These are phyloP conservation scores for Ajuga reptans DNA, from an alignment of 305 asterid species.

Conservation along the genomic window DNA sequence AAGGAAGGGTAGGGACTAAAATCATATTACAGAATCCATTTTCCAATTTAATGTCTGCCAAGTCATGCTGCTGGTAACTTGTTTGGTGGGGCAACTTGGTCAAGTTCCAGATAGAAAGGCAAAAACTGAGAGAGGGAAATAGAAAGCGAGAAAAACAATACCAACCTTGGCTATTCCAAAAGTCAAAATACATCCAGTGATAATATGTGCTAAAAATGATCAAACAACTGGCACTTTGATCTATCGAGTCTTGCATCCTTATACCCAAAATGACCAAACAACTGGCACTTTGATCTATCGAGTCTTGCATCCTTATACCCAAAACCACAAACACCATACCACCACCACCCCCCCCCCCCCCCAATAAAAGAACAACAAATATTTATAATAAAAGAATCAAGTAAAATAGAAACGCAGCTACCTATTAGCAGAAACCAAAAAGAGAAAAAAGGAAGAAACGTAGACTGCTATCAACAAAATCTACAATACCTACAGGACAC, in stretches of 20 bases:
- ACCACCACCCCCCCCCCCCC: too few species aligned
- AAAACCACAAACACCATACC: not conserved
- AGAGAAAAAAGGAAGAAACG: not conserved
- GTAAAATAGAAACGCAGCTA: too few species aligned
- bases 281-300: not conserved
- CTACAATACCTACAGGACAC: not conserved
- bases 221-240: not conserved
- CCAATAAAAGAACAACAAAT: too few species aligned
- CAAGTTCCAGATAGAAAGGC: not conserved
- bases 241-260: not conserved
- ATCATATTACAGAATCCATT: not conserved
- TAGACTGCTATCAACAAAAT: not conserved
- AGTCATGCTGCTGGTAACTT: not conserved
- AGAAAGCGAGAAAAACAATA: not conserved
- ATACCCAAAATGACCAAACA: not conserved
- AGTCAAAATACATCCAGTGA: not conserved
- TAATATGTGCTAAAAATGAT: not conserved
- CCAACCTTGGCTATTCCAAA: not conserved
- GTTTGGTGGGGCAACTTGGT: not conserved
- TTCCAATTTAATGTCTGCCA: too few species aligned
- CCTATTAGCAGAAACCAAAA: not conserved
- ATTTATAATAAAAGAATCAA: too few species aligned
- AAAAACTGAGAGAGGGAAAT: not conserved
- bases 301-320: not conserved
- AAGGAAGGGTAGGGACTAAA: too few species aligned